Evolutionary conservation across 2,329 filamentous ascomycete species (phyloP).

Genomic region (Didymella lethalis): DNA sequence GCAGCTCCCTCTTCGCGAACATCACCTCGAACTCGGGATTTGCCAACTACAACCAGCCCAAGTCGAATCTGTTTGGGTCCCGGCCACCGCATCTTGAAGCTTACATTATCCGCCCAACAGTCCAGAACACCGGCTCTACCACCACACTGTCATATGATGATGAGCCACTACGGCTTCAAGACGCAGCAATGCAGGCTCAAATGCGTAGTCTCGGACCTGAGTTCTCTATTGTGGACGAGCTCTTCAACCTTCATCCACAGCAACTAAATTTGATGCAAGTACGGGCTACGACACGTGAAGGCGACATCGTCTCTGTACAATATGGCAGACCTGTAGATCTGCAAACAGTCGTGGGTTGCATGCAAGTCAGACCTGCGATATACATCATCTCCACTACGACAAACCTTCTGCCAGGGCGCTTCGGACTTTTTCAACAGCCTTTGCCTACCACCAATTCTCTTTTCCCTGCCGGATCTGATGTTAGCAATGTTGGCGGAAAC

Average conservation of each 20-base stretch:
- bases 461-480: neutral
- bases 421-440: too few species aligned
- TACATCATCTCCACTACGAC: constrained; percentile 8
- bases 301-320: constrained; percentile 26
- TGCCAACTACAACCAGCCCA: neutral
- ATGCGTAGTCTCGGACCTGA: neutral
- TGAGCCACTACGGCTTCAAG: neutral
- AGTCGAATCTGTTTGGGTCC: neutral
- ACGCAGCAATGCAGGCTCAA: constrained; percentile 3
- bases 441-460: neutral
- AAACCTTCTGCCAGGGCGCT: neutral
- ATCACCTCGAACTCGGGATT: neutral
- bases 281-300: constrained; percentile 22
- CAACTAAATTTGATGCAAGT: constrained; percentile 27
- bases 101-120: constrained; percentile 4
- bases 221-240: constrained; percentile 30
- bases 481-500: neutral
- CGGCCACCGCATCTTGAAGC: constrained; percentile 6
- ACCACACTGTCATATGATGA: neutral
- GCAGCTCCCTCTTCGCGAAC: neutral
- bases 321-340: constrained; percentile 12
- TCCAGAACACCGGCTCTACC: neutral
- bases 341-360: neutral
- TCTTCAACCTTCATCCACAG: constrained; percentile 24
- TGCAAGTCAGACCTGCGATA: constrained; percentile 3